Percentiles rank a stretch among this genome's conserved stretches.
These are phyloP conservation scores for Turnera subulata DNA, from an alignment of 345 rosid genomes.

Conservation along the genomic window DNA sequence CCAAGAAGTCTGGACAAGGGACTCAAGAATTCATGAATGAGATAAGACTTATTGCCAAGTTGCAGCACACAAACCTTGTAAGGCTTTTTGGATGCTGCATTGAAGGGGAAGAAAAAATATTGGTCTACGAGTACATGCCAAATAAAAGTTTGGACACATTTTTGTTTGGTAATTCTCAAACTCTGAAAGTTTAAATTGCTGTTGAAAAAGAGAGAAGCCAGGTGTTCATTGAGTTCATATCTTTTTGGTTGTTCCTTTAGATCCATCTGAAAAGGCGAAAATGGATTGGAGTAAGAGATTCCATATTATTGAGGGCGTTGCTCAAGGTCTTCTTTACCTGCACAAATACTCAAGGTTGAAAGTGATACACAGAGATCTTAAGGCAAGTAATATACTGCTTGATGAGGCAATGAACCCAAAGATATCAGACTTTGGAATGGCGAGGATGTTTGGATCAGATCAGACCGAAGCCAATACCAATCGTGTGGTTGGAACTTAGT, in stretches of 20 bases:
- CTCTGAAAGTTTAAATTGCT: background rate
- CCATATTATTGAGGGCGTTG: background rate
- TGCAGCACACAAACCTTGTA: background rate
- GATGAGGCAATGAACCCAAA: slow-evolving; percentile 12
- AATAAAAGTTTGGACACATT: background rate
- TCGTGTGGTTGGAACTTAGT: slow-evolving; percentile 9
- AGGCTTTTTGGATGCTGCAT: slow-evolving; percentile 1
- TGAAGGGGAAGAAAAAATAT: background rate
- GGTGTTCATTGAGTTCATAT: background rate
- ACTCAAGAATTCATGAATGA: background rate
- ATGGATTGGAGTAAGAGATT: background rate
- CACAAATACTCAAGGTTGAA: background rate
- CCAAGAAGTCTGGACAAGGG: slow-evolving; percentile 2
- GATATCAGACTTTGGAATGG: slow-evolving; percentile 15
- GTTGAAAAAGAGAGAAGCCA: background rate
- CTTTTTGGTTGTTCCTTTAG: background rate
- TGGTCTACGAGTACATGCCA: slow-evolving; percentile 1
- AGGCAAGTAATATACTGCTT: slow-evolving; percentile 11
- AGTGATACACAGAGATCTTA: slow-evolving; percentile 5
- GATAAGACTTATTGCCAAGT: background rate
- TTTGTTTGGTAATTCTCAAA: background rate
- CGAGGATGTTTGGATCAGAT: slow-evolving; percentile 9
- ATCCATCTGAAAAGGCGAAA: background rate
- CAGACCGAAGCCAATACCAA: slow-evolving; percentile 13
- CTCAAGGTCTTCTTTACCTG: background rate